phyloP scores from a whole-genome alignment of 208 protist genomes.

The Crithidia mellificae region DNA sequence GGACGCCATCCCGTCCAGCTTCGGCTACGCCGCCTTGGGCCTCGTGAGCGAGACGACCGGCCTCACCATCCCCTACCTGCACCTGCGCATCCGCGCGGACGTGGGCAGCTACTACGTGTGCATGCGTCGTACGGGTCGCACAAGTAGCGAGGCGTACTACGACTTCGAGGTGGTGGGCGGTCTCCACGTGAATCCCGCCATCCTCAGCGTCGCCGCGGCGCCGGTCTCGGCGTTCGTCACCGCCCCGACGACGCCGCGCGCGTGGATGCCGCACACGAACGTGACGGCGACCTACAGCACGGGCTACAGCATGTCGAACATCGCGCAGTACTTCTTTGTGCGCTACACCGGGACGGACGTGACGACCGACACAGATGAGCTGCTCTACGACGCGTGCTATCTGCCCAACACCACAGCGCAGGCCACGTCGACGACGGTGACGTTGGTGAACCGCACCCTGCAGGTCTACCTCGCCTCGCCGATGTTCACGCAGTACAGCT shows the following conservation, averaged over 20 bases:
- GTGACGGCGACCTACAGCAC: conserved; percentile 41
- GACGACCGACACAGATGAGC: conserved; percentile 34
- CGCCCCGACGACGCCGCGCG: conserved; percentile 55
- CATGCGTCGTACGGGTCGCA: conserved; percentile 59
- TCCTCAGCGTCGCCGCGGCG: conserved; percentile 45
- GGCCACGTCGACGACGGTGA: conserved; percentile 31
- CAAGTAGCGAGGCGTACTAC: conserved; percentile 71
- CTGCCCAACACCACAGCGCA: conserved; percentile 49
- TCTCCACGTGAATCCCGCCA: conserved; percentile 30
- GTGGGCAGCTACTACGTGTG: conserved; percentile 77
- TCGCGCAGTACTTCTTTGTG: conserved; percentile 80
- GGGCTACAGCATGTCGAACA: conserved; percentile 19
- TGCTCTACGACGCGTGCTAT: conserved; percentile 75
- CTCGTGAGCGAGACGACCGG: conserved; percentile 27
- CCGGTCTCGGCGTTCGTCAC: conserved; percentile 62
- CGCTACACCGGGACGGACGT: conserved; percentile 37
- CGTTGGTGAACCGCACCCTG: conserved; percentile 71
- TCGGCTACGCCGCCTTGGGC: conserved; percentile 65
- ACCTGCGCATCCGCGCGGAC: conserved; percentile 66
- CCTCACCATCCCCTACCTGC: conserved; percentile 53
- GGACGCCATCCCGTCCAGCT: conserved; percentile 54
- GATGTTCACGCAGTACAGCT: conserved; percentile 49
- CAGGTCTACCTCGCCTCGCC: conserved; percentile 46
- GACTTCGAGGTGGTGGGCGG: conserved; percentile 73
- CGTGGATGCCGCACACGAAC: conserved; percentile 56